Evolutionary conservation across 352 stramenopile species (phyloP), one percentile per base, ranked within the genome.

Genomic region (Globisporangium yorkense): DNA sequence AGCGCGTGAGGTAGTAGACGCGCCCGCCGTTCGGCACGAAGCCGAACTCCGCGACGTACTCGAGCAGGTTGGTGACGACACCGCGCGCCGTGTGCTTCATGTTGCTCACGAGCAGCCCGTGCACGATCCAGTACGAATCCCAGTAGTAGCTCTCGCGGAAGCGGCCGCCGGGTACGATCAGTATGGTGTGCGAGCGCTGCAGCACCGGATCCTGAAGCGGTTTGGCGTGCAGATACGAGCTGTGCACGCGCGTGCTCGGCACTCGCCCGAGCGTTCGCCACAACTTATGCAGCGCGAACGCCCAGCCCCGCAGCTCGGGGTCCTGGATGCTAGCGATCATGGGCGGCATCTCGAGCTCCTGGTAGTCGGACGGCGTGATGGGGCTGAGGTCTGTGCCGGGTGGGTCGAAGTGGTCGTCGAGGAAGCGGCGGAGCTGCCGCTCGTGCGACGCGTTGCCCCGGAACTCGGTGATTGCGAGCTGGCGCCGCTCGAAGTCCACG

Each of bases 111-210:
- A 97, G 65, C 5, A 97, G 70, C 0, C 89, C 88, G 54, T 90
- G 65, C 10, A 97, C 78, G 53, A 97, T 97, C 91, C 91, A 97
- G 68, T 92, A 97, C 57, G 80, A 91, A 61, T 97, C 91, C 91
- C 91, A 97, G 66, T 97, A 97, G 71, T 97, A 97, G 43, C 71
- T 87, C 66, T 97, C 91, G 10, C 88, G 80, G 63, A 97, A 97
- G n/a, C 91, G 77, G 5, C 87, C 91, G 20, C 89, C 91, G 7
- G 88, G 89, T 0, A 97, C 81, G 45, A 97, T 88, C 41, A 97
- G 61, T 29, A 92, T 71, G 40, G 88, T 81, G 44, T 74, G 74
- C 40, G 66, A 56, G 31, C 65, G 74, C 13, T 68, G 56, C 40
- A 77, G 56, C 47, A 63, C 61, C 33, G 60, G 54, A 50, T 75